Evolutionary conservation across 768 basidiomycete species (phyloP), one percentile per base, ranked within the genome.

Genomic region (Gelatoporia subvermispora): DNA sequence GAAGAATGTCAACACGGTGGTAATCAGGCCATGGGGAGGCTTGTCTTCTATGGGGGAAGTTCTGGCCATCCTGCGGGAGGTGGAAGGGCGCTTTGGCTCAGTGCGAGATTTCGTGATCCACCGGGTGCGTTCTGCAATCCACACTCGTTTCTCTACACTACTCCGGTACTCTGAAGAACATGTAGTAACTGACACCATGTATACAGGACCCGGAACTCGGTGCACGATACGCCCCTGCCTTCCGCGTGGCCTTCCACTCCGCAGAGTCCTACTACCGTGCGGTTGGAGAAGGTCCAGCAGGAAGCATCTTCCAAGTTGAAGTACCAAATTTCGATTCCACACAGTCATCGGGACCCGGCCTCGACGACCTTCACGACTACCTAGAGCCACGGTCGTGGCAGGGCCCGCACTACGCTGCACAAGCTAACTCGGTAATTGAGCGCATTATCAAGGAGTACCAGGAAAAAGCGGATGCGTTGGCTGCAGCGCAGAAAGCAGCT

Each of bases 41-140:
- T 60, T 78, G 15, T 60, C 56, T 3, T 75, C 74, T 28, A 74
- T 81, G 55, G 62, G 69, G 4, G 77, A 85, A 20, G 76, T 73
- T 4, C 69, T 75, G 8, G 68, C 75, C 40, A 68, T 81, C 40
- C 59, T 84, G 47, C 74, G 77, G 40, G 75, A 72, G 8, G 55
- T 85, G 23, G 84, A 86, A 64, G 70, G 44, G 49, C 55, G 36
- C 37, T 65, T 53, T 36, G 59, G 59, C 18, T 35, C 40, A 9
- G 45, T 57, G 16, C 53, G 50, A 24, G 53, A 55, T 31, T 60
- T 55, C 41, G 37, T 41, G 2, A 4, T 52, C 42, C 39, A 16
- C 39, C 57, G 64, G 50, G 64, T 52, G 57, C 59, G 47, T 65
- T 43, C 17, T 38, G 10, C 17, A 9, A 7, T 11, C 35, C 20